Base-by-base conservation (phyloP, 116 monocot species). In the Zostera marina region DNA sequence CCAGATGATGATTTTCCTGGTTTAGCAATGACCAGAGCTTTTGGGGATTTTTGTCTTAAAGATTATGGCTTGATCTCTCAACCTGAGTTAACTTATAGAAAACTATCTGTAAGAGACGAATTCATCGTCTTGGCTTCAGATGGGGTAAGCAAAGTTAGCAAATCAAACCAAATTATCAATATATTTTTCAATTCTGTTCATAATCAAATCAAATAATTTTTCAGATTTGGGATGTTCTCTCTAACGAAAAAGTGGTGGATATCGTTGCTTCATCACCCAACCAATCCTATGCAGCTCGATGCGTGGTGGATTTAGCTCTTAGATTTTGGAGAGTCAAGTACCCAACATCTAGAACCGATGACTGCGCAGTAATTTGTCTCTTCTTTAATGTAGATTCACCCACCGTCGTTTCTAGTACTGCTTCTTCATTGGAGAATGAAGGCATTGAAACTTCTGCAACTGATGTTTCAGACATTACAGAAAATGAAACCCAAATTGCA, bases 11-110 rank as follows among this genome's bases (percentile, higher is more conserved):
- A 82, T 56, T 71, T 75, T 21, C 82, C 82, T 9, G 82, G 82
- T 11, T 60, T 82, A 41, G 82, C 82, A 5, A 82, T 82, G 82
- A 78, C 82, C 11, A 67, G 82, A 47, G 82, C 82, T 42, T 82
- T 82, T 52, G 82, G 83, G 11, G 83, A 83, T 57, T 83, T 83
- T 62, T 83, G 83, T 59, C 55, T 83, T 17, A 83, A 83, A 63
- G 75, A 79, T 41, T 83, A 73, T 58, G 83, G 83, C 0, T 75
- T 83, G 20, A 83, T 83, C 20, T 79, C 83, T 41, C 73, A 76
- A 22, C 83, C 83, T 23, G 83, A 79, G 11, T 66, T 83, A 63
- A 79, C 72, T 24, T 72, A 83, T 47, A 58, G 75, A 52, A 13
- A 56, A 0, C 79, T 83, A 23, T 72, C 79, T 2, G 60, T 66